A percentile compares a stretch with the other conserved stretches of the same genome.
phyloP scores from a whole-genome alignment of 345 rosid genomes.

The Dimocarpus longan region DNA sequence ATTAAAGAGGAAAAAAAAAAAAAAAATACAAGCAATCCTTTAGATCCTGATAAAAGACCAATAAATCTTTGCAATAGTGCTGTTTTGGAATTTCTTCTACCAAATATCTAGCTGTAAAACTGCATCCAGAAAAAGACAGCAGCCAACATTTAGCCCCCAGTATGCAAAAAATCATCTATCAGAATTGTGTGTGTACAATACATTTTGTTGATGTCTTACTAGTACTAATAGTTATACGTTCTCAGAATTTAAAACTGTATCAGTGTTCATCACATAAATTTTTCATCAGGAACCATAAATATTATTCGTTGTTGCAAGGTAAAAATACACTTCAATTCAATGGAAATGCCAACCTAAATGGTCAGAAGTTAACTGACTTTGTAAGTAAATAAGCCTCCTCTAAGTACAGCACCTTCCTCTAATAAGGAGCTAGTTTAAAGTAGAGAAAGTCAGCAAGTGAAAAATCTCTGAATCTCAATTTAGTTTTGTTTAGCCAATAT shows the following conservation, averaged over 20 bases:
- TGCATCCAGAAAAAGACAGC: not conserved
- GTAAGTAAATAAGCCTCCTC: too few relatives aligned
- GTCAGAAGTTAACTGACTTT: too few relatives aligned
- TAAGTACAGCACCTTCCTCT: too few relatives aligned
- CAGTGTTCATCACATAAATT: too few relatives aligned
- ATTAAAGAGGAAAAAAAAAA: too few relatives aligned
- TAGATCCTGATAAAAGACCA: not conserved
- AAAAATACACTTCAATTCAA: too few relatives aligned
- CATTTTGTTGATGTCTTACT: not conserved
- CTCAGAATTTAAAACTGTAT: not conserved
- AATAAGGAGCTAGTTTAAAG: too few relatives aligned
- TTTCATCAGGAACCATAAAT: too few relatives aligned
- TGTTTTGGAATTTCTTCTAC: not conserved
- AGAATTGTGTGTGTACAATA: too few relatives aligned
- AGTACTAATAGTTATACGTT: not conserved
- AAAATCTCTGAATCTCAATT: not conserved
- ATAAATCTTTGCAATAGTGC: conserved; percentile 1
- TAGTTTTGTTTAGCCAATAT: not conserved
- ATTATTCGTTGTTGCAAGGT: too few relatives aligned
- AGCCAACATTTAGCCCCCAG: not conserved
- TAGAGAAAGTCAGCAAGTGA: too few relatives aligned
- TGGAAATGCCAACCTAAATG: too few relatives aligned
- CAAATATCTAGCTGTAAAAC: not conserved
- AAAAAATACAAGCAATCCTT: not conserved
- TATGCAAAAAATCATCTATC: not conserved